Conservation (phyloP, 768 basidiomycete species). For the Calvatia gigantea region DNA sequence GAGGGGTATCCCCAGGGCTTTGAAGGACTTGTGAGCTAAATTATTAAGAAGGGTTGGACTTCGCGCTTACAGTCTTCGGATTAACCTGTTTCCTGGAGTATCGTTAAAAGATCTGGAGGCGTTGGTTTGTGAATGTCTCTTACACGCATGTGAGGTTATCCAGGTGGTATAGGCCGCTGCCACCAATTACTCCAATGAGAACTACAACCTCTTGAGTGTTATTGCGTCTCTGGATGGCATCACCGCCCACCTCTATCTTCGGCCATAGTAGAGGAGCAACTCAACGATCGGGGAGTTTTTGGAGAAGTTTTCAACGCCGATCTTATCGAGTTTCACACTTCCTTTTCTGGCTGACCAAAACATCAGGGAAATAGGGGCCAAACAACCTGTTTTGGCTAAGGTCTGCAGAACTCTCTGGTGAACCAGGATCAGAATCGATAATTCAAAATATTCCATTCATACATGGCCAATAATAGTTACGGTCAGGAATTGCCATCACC, state of each 20-base stretch:
- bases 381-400: not conserved
- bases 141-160: conserved; percentile 88
- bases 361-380: not conserved
- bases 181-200: conserved; percentile 86
- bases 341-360: not conserved
- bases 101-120: not conserved
- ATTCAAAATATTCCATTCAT: not conserved
- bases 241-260: not conserved
- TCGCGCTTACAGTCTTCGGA: conserved; percentile 66
- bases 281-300: not conserved
- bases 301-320: not conserved
- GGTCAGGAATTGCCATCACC: not conserved
- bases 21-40: not conserved
- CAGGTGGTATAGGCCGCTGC: conserved; percentile 89
- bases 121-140: conserved; percentile 26
- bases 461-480: too few relatives aligned
- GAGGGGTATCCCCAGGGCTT: conserved; percentile 94
- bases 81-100: conserved; percentile 65
- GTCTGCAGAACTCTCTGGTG: not conserved
- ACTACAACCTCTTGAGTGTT: conserved; percentile 36
- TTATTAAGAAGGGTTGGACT: not conserved
- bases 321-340: not conserved
- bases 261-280: not conserved
- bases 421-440: not conserved
- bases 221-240: too few relatives aligned